Conservation (phyloP, 768 basidiomycete species). For the Podaxis mareebaensis region DNA sequence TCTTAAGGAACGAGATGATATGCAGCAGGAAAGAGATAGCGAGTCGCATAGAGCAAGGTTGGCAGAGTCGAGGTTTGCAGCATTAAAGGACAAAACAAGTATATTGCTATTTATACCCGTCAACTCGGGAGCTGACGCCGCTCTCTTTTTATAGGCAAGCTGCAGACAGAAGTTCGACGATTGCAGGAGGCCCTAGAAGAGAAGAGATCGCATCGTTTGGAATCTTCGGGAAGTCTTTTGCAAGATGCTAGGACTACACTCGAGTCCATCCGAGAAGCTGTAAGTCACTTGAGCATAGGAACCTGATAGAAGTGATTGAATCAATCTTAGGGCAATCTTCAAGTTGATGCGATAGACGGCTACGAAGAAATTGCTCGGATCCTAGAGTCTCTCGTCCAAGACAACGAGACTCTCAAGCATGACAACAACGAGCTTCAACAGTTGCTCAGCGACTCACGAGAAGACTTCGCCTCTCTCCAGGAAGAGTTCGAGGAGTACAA, state of each 20-base stretch:
- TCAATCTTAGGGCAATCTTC: slow-evolving; percentile 35
- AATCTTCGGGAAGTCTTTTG: slow-evolving; percentile 67
- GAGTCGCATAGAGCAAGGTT: slow-evolving; percentile 66
- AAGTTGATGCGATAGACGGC: slow-evolving; percentile 41
- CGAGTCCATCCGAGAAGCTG: slow-evolving; percentile 58
- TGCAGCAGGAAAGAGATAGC: slow-evolving; percentile 78
- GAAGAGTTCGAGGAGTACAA: slow-evolving; percentile 78
- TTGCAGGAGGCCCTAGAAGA: slow-evolving; percentile 66
- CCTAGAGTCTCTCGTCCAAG: slow-evolving; percentile 81
- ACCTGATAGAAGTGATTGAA: neutral
- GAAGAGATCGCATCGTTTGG: slow-evolving; percentile 57
- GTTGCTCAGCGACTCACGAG: slow-evolving; percentile 72
- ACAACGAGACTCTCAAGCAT: slow-evolving; percentile 80
- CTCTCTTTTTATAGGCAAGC: slow-evolving; percentile 48
- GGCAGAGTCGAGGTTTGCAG: slow-evolving; percentile 66
- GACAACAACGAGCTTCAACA: slow-evolving; percentile 81
- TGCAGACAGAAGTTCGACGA: slow-evolving; percentile 65
- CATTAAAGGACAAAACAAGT: slow-evolving; percentile 72
- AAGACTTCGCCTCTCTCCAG: slow-evolving; percentile 68
- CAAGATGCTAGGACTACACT: slow-evolving; percentile 65
- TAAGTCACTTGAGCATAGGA: slow-evolving; percentile 31
- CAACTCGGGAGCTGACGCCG: slow-evolving; percentile 5
- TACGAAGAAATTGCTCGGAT: slow-evolving; percentile 66
- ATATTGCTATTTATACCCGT: slow-evolving; percentile 20
- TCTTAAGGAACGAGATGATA: slow-evolving; percentile 80